Conservation (phyloP, 1,139 yeast species). For the Hansenula anomala region DNA sequence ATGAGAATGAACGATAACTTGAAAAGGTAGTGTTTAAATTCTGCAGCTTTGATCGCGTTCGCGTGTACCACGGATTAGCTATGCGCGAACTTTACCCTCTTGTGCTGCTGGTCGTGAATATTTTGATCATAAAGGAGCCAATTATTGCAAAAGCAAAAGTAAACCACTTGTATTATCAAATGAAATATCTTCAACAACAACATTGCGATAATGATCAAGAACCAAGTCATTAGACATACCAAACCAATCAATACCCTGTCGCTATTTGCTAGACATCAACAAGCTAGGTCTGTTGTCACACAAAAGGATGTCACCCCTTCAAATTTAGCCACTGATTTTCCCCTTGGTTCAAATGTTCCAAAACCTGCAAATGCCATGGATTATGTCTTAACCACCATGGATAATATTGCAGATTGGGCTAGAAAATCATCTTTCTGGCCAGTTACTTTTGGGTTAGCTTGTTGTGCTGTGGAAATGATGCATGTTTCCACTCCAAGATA, state of each 20-base stretch:
- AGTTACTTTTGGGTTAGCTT: constrained; percentile 85
- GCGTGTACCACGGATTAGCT: too few relatives aligned
- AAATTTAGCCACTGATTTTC: constrained; percentile 43
- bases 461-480: constrained; percentile 97
- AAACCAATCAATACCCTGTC: neutral
- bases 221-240: neutral
- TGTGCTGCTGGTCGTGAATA: too few relatives aligned
- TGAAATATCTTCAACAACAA: neutral
- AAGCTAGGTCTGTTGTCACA: constrained; percentile 14
- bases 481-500: constrained; percentile 89
- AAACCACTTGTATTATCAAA: too few relatives aligned
- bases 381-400: constrained; percentile 81
- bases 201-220: neutral
- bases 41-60: too few relatives aligned
- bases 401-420: constrained; percentile 86
- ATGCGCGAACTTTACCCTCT: too few relatives aligned
- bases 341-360: constrained; percentile 43
- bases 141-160: too few relatives aligned
- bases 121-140: too few relatives aligned
- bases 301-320: constrained; percentile 18
- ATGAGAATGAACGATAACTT: too few relatives aligned
- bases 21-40: too few relatives aligned
- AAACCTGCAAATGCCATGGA: constrained; percentile 59
- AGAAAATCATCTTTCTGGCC: constrained; percentile 94
- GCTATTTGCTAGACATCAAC: constrained; percentile 1